Evolutionary conservation across 495 filamentous ascomycete species (phyloP), one percentile per base, ranked within the genome.

Genomic region (Cetradonia linearis): DNA sequence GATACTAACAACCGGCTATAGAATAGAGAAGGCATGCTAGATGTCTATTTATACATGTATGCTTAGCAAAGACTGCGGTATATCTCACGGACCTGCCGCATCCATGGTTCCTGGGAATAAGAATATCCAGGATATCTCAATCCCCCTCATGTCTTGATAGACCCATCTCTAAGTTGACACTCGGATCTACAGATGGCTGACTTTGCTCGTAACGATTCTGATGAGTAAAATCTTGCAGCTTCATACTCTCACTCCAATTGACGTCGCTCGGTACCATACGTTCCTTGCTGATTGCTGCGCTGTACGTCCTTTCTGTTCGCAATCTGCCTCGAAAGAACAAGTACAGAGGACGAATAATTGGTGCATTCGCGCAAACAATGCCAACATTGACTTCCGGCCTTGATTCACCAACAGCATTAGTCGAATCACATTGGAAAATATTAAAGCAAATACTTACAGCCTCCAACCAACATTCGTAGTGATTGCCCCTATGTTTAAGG

Each of bases 351-450:
- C 66, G 66, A 1, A 67, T 10, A 40, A 63, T 37, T 1, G 63
- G 66, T 1, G 63, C 63, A 61, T 63, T 64, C 47, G 66, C 66
- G 58, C 61, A 62, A 33, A 65, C 59, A 18, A 65, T 65, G 30
- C 66, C 66, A 49, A 67, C 63, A 50, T 67, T 65, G 54, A 67
- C 66, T 59, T 67, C 66, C 8, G 58, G 61, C 28, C 52, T 62
- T 23, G 30, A 20, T 1, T 8, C 1, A n/a, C 31, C 42, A 36
- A 33, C n/a, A 27, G 18, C 0, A 37, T 50, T 34, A 56, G 52
- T 5, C 13, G 18, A 23, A 55, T 5, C 1, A n/a, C 13, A 2
- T 49, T 1, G 8, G 9, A 38, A 46, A 2, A 10, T 0, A 48
- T 20, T 1, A 2, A 25, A 1, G 40, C 5, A 14, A 7, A 16